Conservation (phyloP, 352 stramenopile species). For the Globisporangium nagaii region DNA sequence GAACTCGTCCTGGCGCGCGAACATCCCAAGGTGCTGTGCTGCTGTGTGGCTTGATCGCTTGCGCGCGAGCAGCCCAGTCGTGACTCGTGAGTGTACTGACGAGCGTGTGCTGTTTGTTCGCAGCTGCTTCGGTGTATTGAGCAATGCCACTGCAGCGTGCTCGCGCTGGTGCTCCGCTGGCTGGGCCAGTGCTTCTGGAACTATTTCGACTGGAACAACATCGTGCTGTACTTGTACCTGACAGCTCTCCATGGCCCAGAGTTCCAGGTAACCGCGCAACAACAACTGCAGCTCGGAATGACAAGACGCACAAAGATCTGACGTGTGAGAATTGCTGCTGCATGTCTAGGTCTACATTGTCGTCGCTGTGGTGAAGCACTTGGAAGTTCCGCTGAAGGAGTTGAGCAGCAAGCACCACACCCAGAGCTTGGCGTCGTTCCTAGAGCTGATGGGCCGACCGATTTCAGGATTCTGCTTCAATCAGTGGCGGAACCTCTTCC, state of each 20-base stretch:
- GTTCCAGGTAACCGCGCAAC: conserved; percentile 60
- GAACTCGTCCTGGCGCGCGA: conserved; percentile 43
- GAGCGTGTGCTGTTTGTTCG: not conserved
- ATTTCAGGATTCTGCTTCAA: conserved; percentile 45
- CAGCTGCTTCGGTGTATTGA: conserved; percentile 39
- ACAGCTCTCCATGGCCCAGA: conserved; percentile 50
- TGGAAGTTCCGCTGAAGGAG: conserved; percentile 33
- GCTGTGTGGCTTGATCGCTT: not conserved
- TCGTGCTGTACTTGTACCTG: conserved; percentile 47
- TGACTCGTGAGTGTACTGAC: not conserved
- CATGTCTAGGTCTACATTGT: conserved; percentile 41
- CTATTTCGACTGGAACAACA: conserved; percentile 60
- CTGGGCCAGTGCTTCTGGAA: conserved; percentile 63
- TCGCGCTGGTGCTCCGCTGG: conserved; percentile 43
- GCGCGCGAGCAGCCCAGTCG: too few relatives aligned
- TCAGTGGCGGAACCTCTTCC: conserved; percentile 28
- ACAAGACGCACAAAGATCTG: too few relatives aligned
- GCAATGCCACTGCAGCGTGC: conserved; percentile 40
- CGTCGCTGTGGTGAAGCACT: conserved; percentile 37
- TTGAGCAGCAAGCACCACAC: conserved; percentile 20
- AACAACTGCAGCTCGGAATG: too few relatives aligned
- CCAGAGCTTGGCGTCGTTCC: conserved; percentile 24
- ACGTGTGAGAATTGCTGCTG: not conserved
- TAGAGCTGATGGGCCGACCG: conserved; percentile 28
- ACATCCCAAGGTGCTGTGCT: conserved; percentile 35